Evolutionary conservation across 2,329 filamentous ascomycete species (phyloP), one percentile per base, ranked within the genome.

Genomic region (Colletotrichum filicis): DNA sequence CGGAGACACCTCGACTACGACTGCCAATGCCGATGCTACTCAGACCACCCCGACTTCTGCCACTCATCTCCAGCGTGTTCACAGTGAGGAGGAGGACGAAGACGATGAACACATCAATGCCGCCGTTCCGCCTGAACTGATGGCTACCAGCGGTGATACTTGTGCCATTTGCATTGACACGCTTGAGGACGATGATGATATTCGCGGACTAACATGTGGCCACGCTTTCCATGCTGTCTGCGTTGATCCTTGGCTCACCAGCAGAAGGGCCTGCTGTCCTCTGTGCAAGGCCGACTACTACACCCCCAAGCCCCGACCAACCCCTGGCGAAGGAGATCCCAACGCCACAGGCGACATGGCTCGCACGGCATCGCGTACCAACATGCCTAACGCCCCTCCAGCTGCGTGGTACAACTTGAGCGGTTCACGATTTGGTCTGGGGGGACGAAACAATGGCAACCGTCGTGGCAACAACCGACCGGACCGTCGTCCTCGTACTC

Each of bases 211-310:
- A 74, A 95, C 94, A 4, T 99, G 97, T 79, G 97, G 97, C n/a
- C 97, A 99, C 82, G 95, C 96, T 66, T 99, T 98, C 89, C 97
- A 99, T 81, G 95, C 95, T 63, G 94, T 93, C 52, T 99, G 97
- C 80, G 91, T 99, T 61, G 97, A 99, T 78, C 97, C 97, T 12
- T 99, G 97, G 97, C 86, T 99, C 75, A 99, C 97, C 11, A 95
- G 94, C 79, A 91, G 97, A 75, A 92, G 96, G 76, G 97, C 97
- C 30, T 98, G 96, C 86, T 99, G 97, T 81, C 97, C 97, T 6
- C 91, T 99, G 7, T 99, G 97, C 87, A 99, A 99, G 85, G 94
- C 96, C 53, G 97, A 99, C 80, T 99, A 98, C 82, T 98, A 97
- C 82, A 92, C 95, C 3, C 96, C 97, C 0, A 98, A 98, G 84